Evolutionary conservation across 73 alveolate species (phyloP).

Genomic region (Blepharisma japonicum): DNA sequence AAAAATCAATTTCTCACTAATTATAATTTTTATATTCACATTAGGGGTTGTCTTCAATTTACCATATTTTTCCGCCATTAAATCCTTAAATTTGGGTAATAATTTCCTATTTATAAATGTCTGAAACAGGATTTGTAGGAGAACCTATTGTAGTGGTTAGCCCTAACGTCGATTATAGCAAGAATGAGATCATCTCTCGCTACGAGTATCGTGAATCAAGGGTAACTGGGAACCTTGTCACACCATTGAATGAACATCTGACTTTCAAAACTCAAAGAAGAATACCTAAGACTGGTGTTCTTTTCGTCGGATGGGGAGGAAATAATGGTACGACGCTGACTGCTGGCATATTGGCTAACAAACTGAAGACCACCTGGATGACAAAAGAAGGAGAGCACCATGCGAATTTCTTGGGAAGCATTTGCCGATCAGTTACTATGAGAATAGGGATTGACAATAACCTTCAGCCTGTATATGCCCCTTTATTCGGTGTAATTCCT

Average conservation of each 20-base stretch:
- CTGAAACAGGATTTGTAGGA: too few species aligned
- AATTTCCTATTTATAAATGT: too few species aligned
- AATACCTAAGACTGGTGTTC: slow-evolving; percentile 82
- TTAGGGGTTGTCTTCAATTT: too few species aligned
- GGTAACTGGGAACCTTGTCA: background rate
- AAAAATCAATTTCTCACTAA: too few species aligned
- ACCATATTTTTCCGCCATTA: too few species aligned
- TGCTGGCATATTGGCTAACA: slow-evolving; percentile 86
- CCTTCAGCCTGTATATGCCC: slow-evolving; percentile 78
- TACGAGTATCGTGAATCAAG: slow-evolving; percentile 11
- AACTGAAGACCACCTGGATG: slow-evolving; percentile 68
- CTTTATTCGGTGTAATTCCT: slow-evolving; percentile 83
- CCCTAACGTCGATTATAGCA: background rate
- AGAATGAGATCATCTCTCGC: slow-evolving; percentile 1
- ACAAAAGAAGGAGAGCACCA: slow-evolving; percentile 80
- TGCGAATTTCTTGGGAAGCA: slow-evolving; percentile 90
- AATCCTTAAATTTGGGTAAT: too few species aligned
- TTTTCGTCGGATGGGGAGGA: slow-evolving; percentile 96
- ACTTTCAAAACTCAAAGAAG: slow-evolving; percentile 69
- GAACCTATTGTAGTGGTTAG: background rate
- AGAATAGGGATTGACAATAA: slow-evolving; percentile 65
- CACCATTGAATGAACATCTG: background rate
- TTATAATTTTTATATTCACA: too few species aligned
- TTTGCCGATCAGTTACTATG: slow-evolving; percentile 83
- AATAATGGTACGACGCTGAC: slow-evolving; percentile 89